phyloP scores from a whole-genome alignment of 768 basidiomycete species.

The Mrakia frigida region DNA sequence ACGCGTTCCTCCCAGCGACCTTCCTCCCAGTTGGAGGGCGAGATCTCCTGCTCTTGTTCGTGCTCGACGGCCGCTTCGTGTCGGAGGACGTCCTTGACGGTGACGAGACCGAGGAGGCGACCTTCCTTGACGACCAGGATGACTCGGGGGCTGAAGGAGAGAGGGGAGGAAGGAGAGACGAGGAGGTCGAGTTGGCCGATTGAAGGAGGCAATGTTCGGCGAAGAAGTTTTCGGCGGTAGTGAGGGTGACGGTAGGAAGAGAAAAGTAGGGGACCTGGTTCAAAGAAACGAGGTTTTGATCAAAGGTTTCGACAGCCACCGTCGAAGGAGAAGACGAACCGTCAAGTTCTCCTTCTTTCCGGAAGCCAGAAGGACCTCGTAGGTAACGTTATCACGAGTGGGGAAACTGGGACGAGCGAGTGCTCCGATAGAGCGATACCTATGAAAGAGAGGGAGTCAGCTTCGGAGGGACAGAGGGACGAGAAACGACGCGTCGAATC shows the following conservation, averaged over 20 bases:
- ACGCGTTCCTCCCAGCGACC: constrained; percentile 35
- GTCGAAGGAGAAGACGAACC: not conserved
- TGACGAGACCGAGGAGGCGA: constrained; percentile 51
- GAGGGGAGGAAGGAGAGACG: not conserved
- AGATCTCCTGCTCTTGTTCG: constrained; percentile 30
- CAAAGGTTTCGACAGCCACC: too few relatives aligned
- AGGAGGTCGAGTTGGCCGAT: not conserved
- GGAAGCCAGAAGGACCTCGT: not conserved
- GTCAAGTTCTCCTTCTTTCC: not conserved
- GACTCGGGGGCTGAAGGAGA: constrained; percentile 45
- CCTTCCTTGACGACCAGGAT: constrained; percentile 56
- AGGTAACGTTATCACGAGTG: not conserved
- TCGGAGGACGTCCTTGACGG: constrained; percentile 90
- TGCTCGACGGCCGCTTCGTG: constrained; percentile 57
- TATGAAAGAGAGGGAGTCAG: not conserved
- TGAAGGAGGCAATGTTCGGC: not conserved
- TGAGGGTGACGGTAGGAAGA: not conserved
- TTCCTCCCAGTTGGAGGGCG: constrained; percentile 30
- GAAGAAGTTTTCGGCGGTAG: not conserved
- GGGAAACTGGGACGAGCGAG: not conserved
- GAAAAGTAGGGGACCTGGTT: not conserved
- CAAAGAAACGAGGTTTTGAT: not conserved
- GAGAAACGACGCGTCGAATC: not conserved
- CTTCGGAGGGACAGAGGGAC: not conserved
- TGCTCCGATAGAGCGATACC: not conserved